These are phyloP conservation scores for Ustilago hordei DNA, from an alignment of 1,284 basidiomycete species.

Conservation along the genomic window DNA sequence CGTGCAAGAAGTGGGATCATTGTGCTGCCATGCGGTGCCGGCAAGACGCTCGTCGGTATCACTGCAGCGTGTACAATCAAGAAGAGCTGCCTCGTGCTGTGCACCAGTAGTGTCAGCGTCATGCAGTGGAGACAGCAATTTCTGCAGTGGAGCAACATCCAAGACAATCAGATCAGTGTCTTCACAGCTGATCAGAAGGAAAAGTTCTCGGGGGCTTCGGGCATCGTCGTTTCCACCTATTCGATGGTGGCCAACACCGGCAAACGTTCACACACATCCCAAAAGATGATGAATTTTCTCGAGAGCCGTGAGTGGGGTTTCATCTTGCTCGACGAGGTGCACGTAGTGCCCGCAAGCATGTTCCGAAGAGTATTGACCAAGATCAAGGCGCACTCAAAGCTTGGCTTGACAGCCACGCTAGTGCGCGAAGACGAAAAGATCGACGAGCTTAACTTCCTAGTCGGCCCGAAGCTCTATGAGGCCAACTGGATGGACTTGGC, in stretches of 20 bases:
- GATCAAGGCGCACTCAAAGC: conserved; percentile 69
- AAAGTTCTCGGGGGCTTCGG: conserved; percentile 67
- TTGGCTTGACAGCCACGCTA: conserved; percentile 77
- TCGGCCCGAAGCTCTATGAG: conserved; percentile 98
- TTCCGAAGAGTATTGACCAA: conserved; percentile 69
- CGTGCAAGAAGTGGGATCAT: conserved; percentile 86
- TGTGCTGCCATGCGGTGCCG: conserved; percentile 96
- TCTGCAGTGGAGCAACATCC: conserved; percentile 69
- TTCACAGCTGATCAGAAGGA: conserved; percentile 69
- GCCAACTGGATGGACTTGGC: conserved; percentile 99
- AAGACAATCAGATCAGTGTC: conserved; percentile 68
- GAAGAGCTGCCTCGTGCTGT: conserved; percentile 97
- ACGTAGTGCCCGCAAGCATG: conserved; percentile 69
- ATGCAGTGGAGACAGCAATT: conserved; percentile 70
- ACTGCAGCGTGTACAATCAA: conserved; percentile 99
- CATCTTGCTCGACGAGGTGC: conserved; percentile 68
- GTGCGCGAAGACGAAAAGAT: conserved; percentile 99
- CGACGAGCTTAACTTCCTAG: conserved; percentile 97
- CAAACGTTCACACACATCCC: conserved; percentile 68
- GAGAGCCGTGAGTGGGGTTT: conserved; percentile 69
- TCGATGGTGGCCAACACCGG: conserved; percentile 70
- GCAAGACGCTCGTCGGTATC: conserved; percentile 98
- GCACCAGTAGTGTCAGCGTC: conserved; percentile 72
- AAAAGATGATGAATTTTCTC: conserved; percentile 70
- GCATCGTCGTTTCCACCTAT: conserved; percentile 69